phyloP scores from a whole-genome alignment of 108 stramenopile genomes.

The Asterionellopsis glacialis region DNA sequence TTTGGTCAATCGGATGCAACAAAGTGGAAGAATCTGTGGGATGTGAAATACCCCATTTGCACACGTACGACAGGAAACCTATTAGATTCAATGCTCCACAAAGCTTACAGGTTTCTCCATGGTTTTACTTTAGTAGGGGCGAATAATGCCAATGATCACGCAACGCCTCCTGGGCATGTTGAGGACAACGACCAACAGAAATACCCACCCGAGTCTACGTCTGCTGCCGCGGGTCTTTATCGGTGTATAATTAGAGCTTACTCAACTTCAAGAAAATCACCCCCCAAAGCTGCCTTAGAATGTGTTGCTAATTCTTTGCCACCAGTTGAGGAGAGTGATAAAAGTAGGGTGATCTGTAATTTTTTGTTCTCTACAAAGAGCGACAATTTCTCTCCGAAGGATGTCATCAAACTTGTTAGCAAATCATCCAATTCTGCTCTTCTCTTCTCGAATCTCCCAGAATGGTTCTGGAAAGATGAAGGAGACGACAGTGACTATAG shows the following conservation, averaged over 20 bases:
- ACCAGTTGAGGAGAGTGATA: constrained; percentile 31
- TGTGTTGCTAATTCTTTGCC: constrained; percentile 56
- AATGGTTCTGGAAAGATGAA: constrained; percentile 1
- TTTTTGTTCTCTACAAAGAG: constrained; percentile 56
- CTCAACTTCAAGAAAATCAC: constrained; percentile 40
- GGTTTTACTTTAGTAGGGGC: constrained; percentile 48
- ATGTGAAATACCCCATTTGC: constrained; percentile 50
- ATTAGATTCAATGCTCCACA: constrained; percentile 59
- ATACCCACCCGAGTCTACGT: constrained; percentile 50
- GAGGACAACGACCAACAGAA: neutral
- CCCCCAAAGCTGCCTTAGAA: constrained; percentile 68
- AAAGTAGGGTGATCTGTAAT: constrained; percentile 34
- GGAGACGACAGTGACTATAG: neutral
- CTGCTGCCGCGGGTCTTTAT: constrained; percentile 68
- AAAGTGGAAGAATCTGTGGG: constrained; percentile 28
- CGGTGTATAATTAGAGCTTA: constrained; percentile 74
- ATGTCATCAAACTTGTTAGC: neutral
- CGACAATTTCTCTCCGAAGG: constrained; percentile 5
- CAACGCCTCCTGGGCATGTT: constrained; percentile 9
- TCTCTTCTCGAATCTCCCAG: neutral
- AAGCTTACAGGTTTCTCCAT: constrained; percentile 54
- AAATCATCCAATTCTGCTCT: neutral
- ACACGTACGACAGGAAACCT: constrained; percentile 41
- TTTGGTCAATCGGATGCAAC: constrained; percentile 18
- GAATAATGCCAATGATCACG: neutral